Evolutionary conservation across 2,329 filamentous ascomycete genomes (phyloP), one percentile per base, ranked within the genome.

Genomic region (Emmonsia crescens): DNA sequence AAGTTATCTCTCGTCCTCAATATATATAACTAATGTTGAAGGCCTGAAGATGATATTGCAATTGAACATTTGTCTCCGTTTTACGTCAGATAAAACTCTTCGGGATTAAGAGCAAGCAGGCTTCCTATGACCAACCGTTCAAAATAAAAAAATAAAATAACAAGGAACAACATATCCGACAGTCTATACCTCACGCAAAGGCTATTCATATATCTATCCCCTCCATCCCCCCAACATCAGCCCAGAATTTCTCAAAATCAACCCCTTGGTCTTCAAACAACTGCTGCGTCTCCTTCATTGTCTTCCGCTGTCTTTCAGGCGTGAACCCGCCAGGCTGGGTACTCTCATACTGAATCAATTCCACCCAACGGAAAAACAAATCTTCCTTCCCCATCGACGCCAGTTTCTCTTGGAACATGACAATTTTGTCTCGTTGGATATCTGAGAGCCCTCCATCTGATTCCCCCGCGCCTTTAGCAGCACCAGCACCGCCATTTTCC

Each of bases 321-420:
- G 87, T 89, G 70, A 96, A 95, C 0, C 89, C 89, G 21, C 87
- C 89, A 0, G 91, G 89, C 66, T 83, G 83, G 42, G 85, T 87
- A 49, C 89, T 87, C 76, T 96, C 91, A 69, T 85, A 95, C 76
- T 96, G 91, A 57, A 96, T 86, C 70, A 95, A 83, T 77, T 96
- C 92, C 57, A 96, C 89, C 91, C 91, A 96, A 61, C 88, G 85
- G 77, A 89, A 96, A 77, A 96, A 96, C 60, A 96, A 74, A 65
- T 88, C 85, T 73, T 96, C 92, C 75, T 96, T 96, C 51, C 88
- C 91, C 74, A 94, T 80, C 2, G 81, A 81, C 1, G 83, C 81
- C 67, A 96, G 80, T 24, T 85, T 85, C 51, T 94, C 88, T 68
- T 89, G 86, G 73, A 96, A 95, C 2, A 83, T 82, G 64, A 94